Evolutionary conservation across 1,284 basidiomycete genomes (phyloP), one percentile per base, ranked within the genome.

Genomic region (Exobasidium cylindrosporum): DNA sequence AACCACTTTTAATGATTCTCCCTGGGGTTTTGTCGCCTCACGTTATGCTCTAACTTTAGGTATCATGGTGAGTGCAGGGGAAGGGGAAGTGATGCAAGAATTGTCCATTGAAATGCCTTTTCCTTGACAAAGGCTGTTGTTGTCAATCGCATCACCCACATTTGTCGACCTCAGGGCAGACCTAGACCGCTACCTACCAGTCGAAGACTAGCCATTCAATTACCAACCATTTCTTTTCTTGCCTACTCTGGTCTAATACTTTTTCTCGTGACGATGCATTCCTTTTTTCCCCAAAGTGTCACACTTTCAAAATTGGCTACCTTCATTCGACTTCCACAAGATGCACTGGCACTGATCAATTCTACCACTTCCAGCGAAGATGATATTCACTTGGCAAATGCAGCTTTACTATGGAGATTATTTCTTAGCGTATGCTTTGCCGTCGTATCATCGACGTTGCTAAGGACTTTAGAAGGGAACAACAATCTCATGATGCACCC

Each of bases 121-220:
- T 21, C 30, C 60, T 40, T 24, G 50, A 13, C 53, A 31, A 24
- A 65, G 49, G 65, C 68, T 5, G 66, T 75, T 26, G 32, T 75
- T 44, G 68, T 67, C 49, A 77, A 78, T 46, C 66, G 76, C 2
- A 71, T 78, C 5, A 69, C 74, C 30, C 74, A 78, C 59, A 70
- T 78, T 45, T 78, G 76, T 58, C 62, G 74, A 1, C 74, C 76
- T 7, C 47, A 71, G 2, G 65, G 67, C 3, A 64, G 74, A 4
- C 68, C 68, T 24, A 47, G 66, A 23, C 62, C 59, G 2, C 63
- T 78, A 1, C 60, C 66, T 2, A 54, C 55, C 17, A 24, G 43
- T 0, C 65, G 70, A 56, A 61, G 74, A 1, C 21, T 72, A 5
- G 56, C 70, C 10, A 55, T 78, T 14, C 71, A 73, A 4, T 11